Base-by-base conservation (phyloP, 306 rosid genomes). In the Dalbergia cochinchinensis region DNA sequence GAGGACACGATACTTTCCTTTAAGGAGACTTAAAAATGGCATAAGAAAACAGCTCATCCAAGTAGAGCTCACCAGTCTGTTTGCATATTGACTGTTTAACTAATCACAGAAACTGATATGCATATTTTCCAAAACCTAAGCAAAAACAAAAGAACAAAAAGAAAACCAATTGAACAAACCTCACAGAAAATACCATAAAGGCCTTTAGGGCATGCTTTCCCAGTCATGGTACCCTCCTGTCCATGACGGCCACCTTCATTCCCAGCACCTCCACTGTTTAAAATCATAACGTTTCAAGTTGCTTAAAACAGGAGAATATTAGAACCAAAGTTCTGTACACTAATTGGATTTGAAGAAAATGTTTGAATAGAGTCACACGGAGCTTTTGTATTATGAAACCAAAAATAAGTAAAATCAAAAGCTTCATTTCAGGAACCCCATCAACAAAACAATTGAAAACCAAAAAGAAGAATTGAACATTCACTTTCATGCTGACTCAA, bases 141-240 rank as follows among this genome's bases (percentile, higher is more conserved):
- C 64, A 73, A 57, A 72, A 74, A 39, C 37, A 82, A 35, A 54
- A 16, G 19, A 77, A 20, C 26, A 19, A 37, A 72, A 55, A 45
- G 34, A 50, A 48, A 79, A 80, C 6, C 19, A 86, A 33, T 31
- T 83, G 67, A 80, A 69, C 89, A 75, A 83, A 94, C 99, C 95
- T 83, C 75, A 54, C 99, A 94, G 83, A 90, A 94, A 67, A 88
- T 88, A 53, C 99, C 97, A 59, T 87, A 92, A 74, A 94, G 99
- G 64, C 99, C 99, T 91, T 88, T 71, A 8, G 97, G 99, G 83
- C 99, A 92, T 82, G 91, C 89, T 88, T 89, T 92, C 71, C 99
- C 99, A 26, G 97, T 91, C 61, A 87, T 79, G 51, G 97, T 90
- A 76, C 99, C 99, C 72, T 83, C 82, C 78, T 85, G 89, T 71